Percentiles rank a stretch among this genome's conserved stretches.
Conservation (phyloP, 73 alveolate genomes). For the Blepharisma stoltei region DNA sequence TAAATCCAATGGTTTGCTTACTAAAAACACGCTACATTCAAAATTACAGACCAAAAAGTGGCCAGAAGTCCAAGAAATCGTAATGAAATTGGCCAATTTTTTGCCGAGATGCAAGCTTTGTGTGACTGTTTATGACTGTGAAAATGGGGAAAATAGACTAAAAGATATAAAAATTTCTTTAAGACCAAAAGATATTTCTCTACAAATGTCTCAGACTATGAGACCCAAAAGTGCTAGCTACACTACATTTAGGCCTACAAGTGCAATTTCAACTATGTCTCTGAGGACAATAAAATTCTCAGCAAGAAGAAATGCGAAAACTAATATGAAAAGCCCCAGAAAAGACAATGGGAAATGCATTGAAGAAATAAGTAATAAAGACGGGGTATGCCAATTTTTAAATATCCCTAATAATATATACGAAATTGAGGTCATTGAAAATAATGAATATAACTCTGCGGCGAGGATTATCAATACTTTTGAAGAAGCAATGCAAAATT, state of each 20-base stretch:
- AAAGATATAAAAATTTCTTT: neutral
- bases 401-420: slow-evolving; percentile 33
- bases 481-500: neutral
- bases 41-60: slow-evolving; percentile 36
- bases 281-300: neutral
- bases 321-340: neutral
- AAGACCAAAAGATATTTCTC: neutral
- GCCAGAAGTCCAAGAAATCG: slow-evolving; percentile 33
- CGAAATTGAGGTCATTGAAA: slow-evolving; percentile 37
- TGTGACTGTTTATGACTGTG: slow-evolving; percentile 32
- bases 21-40: slow-evolving; percentile 17
- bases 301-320: neutral
- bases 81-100: slow-evolving; percentile 14
- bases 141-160: neutral
- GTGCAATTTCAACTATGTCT: slow-evolving; percentile 4
- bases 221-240: neutral
- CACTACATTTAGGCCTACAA: neutral
- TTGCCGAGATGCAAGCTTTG: slow-evolving; percentile 36
- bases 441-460: neutral
- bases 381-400: slow-evolving; percentile 17
- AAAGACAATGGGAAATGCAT: neutral
- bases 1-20: neutral
- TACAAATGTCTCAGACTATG: neutral
- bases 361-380: slow-evolving; percentile 28
- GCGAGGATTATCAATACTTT: slow-evolving; percentile 17